Percentiles rank a stretch among this genome's conserved stretches.
Conservation (phyloP, 176 grass and related monocot genomes). For the Tuctoria greenei region DNA sequence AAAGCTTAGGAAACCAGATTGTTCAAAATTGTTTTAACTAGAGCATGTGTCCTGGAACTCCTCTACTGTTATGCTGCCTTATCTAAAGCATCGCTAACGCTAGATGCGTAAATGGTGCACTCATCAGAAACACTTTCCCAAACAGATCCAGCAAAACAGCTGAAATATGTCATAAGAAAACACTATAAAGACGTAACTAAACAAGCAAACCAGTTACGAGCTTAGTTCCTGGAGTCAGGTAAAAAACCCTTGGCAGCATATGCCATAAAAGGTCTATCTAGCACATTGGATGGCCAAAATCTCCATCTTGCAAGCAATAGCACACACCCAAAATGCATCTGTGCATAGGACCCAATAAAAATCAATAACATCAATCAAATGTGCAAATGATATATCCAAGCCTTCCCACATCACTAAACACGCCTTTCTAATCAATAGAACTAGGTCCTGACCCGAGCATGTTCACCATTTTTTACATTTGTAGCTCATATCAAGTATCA, state of each 20-base stretch:
- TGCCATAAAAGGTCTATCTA: constrained; percentile 2
- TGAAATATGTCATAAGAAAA: constrained; percentile 18
- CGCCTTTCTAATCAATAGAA: not conserved
- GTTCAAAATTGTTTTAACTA: not conserved
- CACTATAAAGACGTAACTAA: not conserved
- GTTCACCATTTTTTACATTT: not conserved
- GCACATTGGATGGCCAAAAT: constrained; percentile 7
- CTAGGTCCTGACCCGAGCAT: not conserved
- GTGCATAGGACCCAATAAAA: constrained; percentile 21
- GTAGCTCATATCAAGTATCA: too few relatives aligned
- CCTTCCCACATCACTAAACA: not conserved
- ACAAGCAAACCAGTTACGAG: constrained; percentile 7
- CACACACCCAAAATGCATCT: not conserved
- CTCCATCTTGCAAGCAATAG: constrained; percentile 7
- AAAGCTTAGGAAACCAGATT: constrained; percentile 12
- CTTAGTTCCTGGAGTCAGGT: constrained; percentile 8
- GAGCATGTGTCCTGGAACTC: not conserved
- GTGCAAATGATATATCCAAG: not conserved
- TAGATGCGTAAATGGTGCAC: not conserved
- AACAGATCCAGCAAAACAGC: constrained; percentile 11
- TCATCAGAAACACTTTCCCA: constrained; percentile 15
- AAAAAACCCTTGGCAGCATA: not conserved
- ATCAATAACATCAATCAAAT: constrained; percentile 1
- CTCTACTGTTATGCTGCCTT: not conserved
- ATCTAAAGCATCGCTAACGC: constrained; percentile 8